phyloP scores from a whole-genome alignment of 441 rosid species.

The Adansonia madagascariensis region DNA sequence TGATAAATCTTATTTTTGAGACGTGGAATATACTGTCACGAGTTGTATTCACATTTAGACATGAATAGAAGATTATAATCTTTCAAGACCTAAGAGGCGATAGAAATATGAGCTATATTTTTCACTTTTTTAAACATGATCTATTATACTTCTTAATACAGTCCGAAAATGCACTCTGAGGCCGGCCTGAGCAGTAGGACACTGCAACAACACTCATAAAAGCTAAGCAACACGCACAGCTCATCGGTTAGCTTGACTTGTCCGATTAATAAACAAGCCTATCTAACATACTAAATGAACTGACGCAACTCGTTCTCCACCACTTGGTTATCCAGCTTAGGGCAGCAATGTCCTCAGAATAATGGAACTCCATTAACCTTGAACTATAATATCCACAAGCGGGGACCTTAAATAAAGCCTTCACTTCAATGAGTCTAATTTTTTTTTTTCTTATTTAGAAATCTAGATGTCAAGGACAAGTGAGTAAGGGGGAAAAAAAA shows the following conservation, averaged over 20 bases:
- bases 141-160: not conserved
- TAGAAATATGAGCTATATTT: not conserved
- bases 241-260: constrained; percentile 18
- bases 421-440: not conserved
- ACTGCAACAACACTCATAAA: not conserved
- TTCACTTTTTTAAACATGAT: not conserved
- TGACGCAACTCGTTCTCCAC: constrained; percentile 24
- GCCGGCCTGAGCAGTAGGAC: not conserved
- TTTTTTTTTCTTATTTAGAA: not conserved
- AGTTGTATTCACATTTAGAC: too few species aligned
- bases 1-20: too few species aligned
- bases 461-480: not conserved
- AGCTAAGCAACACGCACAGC: constrained; percentile 21
- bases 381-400: not conserved
- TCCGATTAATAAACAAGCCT: constrained; percentile 16
- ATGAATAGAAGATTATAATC: too few species aligned
- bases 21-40: not conserved
- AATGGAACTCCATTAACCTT: constrained; percentile 27
- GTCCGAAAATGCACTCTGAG: not conserved
- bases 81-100: not conserved
- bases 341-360: constrained; percentile 23
- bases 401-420: not conserved
- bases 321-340: constrained; percentile 18
- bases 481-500: not conserved
- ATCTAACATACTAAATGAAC: constrained; percentile 37